These are phyloP conservation scores for Turritis glabra DNA, from an alignment of 345 rosid genomes.

Conservation along the genomic window DNA sequence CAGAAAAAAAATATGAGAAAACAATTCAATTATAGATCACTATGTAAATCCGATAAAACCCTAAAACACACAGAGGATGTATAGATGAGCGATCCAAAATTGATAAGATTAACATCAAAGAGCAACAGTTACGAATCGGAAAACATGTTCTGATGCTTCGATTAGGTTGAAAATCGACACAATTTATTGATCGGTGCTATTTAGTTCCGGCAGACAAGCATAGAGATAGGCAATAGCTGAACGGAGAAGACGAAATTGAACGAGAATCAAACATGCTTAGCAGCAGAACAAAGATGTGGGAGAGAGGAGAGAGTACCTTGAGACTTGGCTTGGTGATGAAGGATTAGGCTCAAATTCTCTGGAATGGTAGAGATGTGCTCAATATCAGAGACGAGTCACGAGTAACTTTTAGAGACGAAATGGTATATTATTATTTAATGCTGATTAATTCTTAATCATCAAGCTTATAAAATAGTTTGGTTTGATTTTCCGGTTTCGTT, in stretches of 20 bases:
- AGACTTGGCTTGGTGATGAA: conserved; percentile 29
- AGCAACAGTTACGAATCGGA: not conserved
- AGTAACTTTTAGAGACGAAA: not conserved
- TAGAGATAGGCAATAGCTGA: not conserved
- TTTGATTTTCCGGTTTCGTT: not conserved
- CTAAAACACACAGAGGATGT: not conserved
- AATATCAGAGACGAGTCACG: not conserved
- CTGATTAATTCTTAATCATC: not conserved
- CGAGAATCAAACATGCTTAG: not conserved
- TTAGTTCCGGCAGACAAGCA: not conserved
- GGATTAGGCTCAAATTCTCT: not conserved
- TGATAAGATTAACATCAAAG: not conserved
- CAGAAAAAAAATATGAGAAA: not conserved
- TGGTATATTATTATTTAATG: not conserved
- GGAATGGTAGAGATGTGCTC: conserved; percentile 5
- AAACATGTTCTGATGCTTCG: conserved; percentile 3
- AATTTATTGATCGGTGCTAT: conserved; percentile 22
- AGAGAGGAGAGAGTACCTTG: conserved; percentile 20
- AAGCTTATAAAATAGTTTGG: not conserved
- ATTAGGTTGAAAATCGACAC: not conserved
- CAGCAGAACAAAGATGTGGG: not conserved
- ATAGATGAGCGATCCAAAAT: not conserved
- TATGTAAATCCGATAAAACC: not conserved
- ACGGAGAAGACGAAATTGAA: conserved; percentile 19
- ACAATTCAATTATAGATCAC: conserved; percentile 16